Percentiles rank a stretch among this genome's conserved stretches.
phyloP scores from a whole-genome alignment of 2,329 filamentous ascomycete species.

The Drechmeria coniospora region DNA sequence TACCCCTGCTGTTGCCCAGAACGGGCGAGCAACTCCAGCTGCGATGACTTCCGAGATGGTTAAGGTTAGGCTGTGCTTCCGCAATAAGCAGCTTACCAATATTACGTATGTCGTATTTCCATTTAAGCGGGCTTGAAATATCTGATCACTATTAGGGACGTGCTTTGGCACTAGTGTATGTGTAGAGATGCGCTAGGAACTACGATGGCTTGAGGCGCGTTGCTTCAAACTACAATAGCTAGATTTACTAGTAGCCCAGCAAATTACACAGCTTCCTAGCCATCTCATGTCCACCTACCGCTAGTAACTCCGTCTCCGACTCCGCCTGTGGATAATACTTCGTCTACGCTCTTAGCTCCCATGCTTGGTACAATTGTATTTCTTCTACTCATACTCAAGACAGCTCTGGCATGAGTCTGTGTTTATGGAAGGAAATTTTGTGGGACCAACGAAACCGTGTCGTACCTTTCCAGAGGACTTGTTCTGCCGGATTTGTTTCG shows the following conservation, averaged over 20 bases:
- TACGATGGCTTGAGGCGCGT: neutral
- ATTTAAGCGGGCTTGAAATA: neutral
- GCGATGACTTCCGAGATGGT: neutral
- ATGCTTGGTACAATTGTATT: neutral
- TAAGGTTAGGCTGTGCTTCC: neutral
- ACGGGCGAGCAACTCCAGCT: neutral
- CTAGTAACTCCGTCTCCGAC: neutral
- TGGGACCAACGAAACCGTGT: neutral
- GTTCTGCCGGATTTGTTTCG: neutral
- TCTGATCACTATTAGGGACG: neutral
- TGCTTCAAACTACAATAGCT: neutral
- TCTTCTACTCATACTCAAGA: neutral
- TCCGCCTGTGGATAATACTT: neutral
- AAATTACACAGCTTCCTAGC: neutral
- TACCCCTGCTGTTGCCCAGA: neutral
- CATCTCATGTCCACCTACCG: neutral
- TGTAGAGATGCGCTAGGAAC: neutral
- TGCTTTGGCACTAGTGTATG: neutral
- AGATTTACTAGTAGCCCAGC: neutral
- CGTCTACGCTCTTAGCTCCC: neutral
- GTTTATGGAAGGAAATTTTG: neutral
- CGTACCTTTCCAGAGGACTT: neutral
- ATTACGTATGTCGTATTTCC: neutral
- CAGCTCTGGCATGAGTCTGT: neutral
- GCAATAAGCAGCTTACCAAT: neutral